Base-by-base conservation (phyloP, 148 eudicot species). In the Pouteria glomerata region DNA sequence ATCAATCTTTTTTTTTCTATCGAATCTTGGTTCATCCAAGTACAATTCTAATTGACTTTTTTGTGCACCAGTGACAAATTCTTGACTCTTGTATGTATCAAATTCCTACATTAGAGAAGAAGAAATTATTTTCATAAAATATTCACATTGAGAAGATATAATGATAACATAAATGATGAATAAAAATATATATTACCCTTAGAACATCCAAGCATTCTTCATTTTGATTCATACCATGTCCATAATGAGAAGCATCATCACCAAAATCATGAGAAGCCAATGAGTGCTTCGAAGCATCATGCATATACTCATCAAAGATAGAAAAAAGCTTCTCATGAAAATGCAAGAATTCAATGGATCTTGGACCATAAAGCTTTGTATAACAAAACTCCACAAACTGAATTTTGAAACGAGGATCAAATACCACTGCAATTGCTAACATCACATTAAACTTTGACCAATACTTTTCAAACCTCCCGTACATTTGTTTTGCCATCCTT, bases 1-100 rank as follows among this genome's bases (percentile, higher is more conserved):
- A 63, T 63, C 67, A 35, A 37, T 15, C 6, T 59, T 16, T 18
- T 16, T 5, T 3, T 59, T 8, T 15, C n/a, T n/a, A n/a, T n/a
- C n/a, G n/a, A n/a, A n/a, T n/a, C n/a, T 59, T 13, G 37, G 63
- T n/a, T 59, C 63, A 33, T 59, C n/a, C 37, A 59, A 33, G n/a
- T 59, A 59, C 8, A 29, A 16, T 16, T 59, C 63, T 21, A 59
- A 19, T 8, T 59, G 63, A n/a, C 14, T 18, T 18, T 51, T 45
- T 27, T 0, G 16, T 8, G 30, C 16, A 63, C n/a, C n/a, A n/a
- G 6, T 6, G n/a, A n/a, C 26, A 39, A 63, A 24, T n/a, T 12
- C 8, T 8, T 8, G 14, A 18, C 67, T 63, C 48, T 63, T 15
- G 39, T 37, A 63, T 1, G 15, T n/a, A 10, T 39, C 48, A 7